Evolutionary conservation across 768 basidiomycete species (phyloP).

Genomic region (Boletus eberwhitei): DNA sequence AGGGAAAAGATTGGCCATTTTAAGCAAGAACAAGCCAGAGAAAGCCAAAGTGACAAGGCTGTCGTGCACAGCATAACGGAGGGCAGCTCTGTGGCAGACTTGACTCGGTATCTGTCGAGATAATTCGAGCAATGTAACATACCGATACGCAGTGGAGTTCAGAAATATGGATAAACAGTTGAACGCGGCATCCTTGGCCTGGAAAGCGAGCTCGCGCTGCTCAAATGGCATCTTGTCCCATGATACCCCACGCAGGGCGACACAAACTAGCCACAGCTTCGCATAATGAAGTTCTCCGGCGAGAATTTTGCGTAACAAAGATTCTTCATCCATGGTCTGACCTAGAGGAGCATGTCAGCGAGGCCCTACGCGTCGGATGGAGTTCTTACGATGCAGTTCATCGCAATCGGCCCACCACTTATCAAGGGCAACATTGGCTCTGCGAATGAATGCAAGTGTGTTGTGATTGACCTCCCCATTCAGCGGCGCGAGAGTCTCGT

Average conservation of each 20-base stretch:
- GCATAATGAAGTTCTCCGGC: constrained; percentile 89
- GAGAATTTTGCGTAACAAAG: constrained; percentile 82
- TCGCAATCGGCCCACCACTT: constrained; percentile 92
- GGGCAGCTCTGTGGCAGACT: constrained; percentile 58
- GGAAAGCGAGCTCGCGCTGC: constrained; percentile 91
- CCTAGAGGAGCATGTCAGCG: constrained; percentile 38
- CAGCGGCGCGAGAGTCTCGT: constrained; percentile 82
- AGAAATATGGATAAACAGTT: constrained; percentile 84
- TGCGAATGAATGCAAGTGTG: constrained; percentile 81
- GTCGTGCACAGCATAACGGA: constrained; percentile 91
- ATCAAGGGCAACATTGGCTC: constrained; percentile 82
- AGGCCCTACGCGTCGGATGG: not conserved
- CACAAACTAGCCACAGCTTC: constrained; percentile 92
- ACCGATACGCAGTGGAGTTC: constrained; percentile 78
- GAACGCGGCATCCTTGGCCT: constrained; percentile 90
- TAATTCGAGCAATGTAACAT: constrained; percentile 16
- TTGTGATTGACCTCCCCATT: constrained; percentile 84
- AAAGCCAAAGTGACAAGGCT: constrained; percentile 89
- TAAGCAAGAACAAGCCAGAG: constrained; percentile 86
- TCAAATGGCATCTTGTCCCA: constrained; percentile 98
- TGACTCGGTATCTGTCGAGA: not conserved
- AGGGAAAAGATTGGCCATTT: constrained; percentile 93
- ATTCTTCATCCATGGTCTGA: constrained; percentile 80
- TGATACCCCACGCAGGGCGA: constrained; percentile 83
- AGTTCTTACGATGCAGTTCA: constrained; percentile 65